A percentile compares a stretch with the other conserved stretches of the same genome.
Evolutionary conservation across 441 rosid species (phyloP).

Genomic region (Raphanus hybrid): DNA sequence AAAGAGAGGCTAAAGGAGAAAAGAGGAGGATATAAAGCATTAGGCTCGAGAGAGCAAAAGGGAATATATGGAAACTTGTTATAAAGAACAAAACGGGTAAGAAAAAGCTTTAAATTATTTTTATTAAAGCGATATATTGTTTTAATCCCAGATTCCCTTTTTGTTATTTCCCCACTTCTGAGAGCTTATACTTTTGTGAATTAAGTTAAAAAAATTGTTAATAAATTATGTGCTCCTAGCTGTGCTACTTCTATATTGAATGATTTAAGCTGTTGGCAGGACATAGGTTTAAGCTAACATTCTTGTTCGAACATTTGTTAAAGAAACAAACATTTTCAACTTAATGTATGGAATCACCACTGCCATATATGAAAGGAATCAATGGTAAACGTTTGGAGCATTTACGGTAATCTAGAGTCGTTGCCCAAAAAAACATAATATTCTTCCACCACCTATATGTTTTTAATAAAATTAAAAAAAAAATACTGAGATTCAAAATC

Average conservation of each 20-base stretch:
- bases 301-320: neutral
- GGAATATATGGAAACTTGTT: conserved; percentile 52
- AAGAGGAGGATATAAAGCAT: conserved; percentile 44
- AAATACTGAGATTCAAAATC: conserved; percentile 33
- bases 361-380: conserved; percentile 17
- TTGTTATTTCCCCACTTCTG: conserved; percentile 38
- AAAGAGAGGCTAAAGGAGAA: conserved; percentile 44
- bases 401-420: conserved; percentile 17
- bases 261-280: neutral
- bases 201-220: neutral
- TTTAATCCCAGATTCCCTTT: conserved; percentile 41
- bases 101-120: conserved; percentile 34
- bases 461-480: neutral
- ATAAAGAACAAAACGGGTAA: conserved; percentile 42
- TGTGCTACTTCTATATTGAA: conserved; percentile 1
- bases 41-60: conserved; percentile 31
- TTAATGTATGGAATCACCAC: conserved; percentile 11
- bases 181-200: conserved; percentile 25
- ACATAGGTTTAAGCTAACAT: neutral
- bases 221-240: neutral
- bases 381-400: conserved; percentile 19
- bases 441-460: conserved; percentile 27
- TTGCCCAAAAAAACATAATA: conserved; percentile 6
- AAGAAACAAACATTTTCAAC: neutral
- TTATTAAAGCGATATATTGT: conserved; percentile 39